Evolutionary conservation across 2,329 filamentous ascomycete species (phyloP), one percentile per base, ranked within the genome.

Genomic region (Sclerotinia borealis): DNA sequence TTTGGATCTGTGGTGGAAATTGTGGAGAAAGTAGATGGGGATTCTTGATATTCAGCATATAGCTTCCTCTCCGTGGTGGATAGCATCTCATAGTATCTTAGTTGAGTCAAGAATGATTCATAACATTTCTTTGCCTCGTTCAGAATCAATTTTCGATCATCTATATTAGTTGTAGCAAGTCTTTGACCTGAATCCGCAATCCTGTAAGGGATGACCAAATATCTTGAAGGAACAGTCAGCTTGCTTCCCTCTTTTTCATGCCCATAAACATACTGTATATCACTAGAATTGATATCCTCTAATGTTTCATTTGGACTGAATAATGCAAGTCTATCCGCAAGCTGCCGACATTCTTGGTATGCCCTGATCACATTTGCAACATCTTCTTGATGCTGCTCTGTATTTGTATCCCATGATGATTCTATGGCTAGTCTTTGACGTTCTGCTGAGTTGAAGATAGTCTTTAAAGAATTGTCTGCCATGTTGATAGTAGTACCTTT

Each of bases 291-390:
- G 37, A 97, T 79, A 77, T 99, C 95, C 66, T 99, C 95, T 45
- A 93, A 77, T 0, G 85, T 83, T 76, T 99, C 95, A 76, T 99
- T 99, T 41, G 87, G 82, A 69, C 92, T 96, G 82, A 98, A 98
- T 60, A 99, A 80, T 0, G 90, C 88, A 31, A 95, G 80, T 65
- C 85, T 82, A 68, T 85, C 80, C 67, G 91, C 85, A 63, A 90
- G 84, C 64, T 84, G 79, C 64, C 89, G 80, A 75, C 90, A 93
- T 75, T 89, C 81, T 71, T 89, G 81, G 77, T 96, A 93, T 60
- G 86, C 83, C 67, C 83, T 77, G 69, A 96, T 85, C 47, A 90
- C 85, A 45, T 81, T 77, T 65, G 80, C 79, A 69, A 96, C 82
- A 70, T 86, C 85, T 68, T 88, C 82, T 73, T 85, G 85, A 77